Percentiles rank a stretch among this genome's conserved stretches.
phyloP scores from a whole-genome alignment of 441 rosid genomes.

The Theobroma grandiflorum region DNA sequence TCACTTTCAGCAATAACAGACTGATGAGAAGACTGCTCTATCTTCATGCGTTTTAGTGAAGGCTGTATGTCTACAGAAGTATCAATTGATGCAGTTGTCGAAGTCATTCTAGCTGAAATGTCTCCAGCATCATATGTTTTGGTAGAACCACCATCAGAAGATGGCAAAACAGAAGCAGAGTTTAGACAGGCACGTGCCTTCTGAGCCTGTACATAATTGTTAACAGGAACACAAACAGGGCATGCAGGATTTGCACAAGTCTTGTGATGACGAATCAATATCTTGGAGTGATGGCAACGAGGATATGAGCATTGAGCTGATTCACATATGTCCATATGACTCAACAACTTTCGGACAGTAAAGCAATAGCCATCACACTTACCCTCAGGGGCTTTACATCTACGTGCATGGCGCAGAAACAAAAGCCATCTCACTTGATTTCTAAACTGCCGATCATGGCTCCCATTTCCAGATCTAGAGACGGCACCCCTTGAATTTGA shows the following conservation, averaged over 20 bases:
- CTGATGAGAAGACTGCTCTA: constrained; percentile 72
- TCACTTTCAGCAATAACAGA: constrained; percentile 58
- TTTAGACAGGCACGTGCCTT: constrained; percentile 61
- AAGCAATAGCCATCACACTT: constrained; percentile 80
- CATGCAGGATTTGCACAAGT: constrained; percentile 74
- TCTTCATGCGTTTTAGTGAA: constrained; percentile 87
- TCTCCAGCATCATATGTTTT: constrained; percentile 59
- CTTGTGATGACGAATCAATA: constrained; percentile 77
- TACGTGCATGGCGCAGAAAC: constrained; percentile 91
- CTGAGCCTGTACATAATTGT: constrained; percentile 57
- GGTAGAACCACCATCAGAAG: constrained; percentile 46
- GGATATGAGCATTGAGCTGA: constrained; percentile 73
- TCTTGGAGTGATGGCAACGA: constrained; percentile 82
- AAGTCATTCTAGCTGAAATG: constrained; percentile 46
- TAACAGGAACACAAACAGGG: constrained; percentile 98
- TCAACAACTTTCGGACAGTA: constrained; percentile 76
- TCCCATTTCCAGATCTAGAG: constrained; percentile 65
- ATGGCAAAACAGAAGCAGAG: constrained; percentile 47
- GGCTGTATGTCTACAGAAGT: constrained; percentile 75
- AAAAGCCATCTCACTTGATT: constrained; percentile 94
- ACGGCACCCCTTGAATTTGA: constrained; percentile 50
- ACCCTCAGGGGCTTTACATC: constrained; percentile 92
- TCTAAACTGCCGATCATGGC: constrained; percentile 73
- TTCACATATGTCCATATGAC: constrained; percentile 83
- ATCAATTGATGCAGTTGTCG: constrained; percentile 56